Evolutionary conservation across 768 basidiomycete genomes (phyloP).

Genomic region (Lactifluus hygrophoroides): DNA sequence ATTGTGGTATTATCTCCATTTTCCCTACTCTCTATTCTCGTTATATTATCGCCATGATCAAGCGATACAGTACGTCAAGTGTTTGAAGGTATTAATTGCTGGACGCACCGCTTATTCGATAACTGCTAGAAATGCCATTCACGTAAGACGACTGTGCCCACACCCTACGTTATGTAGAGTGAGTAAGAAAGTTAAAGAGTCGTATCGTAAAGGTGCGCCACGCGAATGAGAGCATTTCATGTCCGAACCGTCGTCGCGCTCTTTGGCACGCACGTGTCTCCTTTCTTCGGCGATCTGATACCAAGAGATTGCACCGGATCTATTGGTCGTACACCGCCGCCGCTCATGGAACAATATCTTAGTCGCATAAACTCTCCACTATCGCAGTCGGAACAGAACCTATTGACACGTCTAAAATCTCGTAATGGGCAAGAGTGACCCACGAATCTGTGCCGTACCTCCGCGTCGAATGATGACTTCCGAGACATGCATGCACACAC

Average conservation of each 20-base stretch:
- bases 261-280: background rate
- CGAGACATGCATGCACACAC: background rate
- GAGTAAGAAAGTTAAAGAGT: no score
- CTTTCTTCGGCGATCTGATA: background rate
- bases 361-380: background rate
- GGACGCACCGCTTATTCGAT: no score
- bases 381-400: background rate
- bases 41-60: no score
- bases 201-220: no score
- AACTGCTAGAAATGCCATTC: no score
- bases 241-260: background rate
- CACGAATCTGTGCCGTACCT: background rate
- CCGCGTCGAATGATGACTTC: background rate
- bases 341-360: background rate
- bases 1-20: slow-evolving; percentile 14
- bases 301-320: background rate
- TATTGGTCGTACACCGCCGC: no score
- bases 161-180: no score
- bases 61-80: no score
- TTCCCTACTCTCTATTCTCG: background rate
- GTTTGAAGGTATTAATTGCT: no score
- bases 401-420: background rate
- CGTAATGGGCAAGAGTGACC: background rate
- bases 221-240: background rate
- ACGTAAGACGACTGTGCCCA: no score